Conservation (phyloP, 768 basidiomycete species). For the Tulasnella sp. region DNA sequence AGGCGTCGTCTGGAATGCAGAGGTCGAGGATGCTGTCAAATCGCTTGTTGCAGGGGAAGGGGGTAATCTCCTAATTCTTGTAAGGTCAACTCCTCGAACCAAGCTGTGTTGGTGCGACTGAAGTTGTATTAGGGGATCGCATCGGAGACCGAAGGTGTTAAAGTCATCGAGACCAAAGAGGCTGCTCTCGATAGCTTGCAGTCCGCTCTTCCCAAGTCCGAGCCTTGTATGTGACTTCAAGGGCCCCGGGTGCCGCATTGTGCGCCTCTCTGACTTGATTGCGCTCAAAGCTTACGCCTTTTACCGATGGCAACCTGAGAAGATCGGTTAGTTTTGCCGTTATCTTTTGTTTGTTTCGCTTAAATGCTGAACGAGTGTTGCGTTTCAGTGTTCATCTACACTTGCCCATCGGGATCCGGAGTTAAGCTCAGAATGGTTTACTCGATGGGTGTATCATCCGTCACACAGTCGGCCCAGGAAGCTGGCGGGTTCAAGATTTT, state of each 20-base stretch:
- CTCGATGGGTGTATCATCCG: slow-evolving; percentile 60
- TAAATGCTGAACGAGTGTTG: background rate
- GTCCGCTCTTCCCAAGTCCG: slow-evolving; percentile 50
- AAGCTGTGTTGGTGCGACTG: background rate
- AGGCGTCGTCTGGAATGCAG: slow-evolving; percentile 63
- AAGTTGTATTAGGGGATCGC: slow-evolving; percentile 57
- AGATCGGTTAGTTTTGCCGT: background rate
- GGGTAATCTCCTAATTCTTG: slow-evolving; percentile 60
- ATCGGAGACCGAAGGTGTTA: slow-evolving; percentile 56
- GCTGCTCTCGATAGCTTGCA: slow-evolving; percentile 47
- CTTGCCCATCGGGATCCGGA: slow-evolving; percentile 76
- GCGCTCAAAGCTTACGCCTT: slow-evolving; percentile 14
- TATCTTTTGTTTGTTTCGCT: background rate
- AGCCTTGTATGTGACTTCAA: slow-evolving; percentile 49
- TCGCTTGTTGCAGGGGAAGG: slow-evolving; percentile 49
- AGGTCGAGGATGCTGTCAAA: slow-evolving; percentile 61
- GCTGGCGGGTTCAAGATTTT: slow-evolving; percentile 45
- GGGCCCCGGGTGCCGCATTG: background rate
- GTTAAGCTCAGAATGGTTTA: slow-evolving; percentile 88
- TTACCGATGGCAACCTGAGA: slow-evolving; percentile 19
- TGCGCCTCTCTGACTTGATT: background rate
- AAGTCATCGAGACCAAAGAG: slow-evolving; percentile 45
- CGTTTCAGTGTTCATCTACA: slow-evolving; percentile 78
- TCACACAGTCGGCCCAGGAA: slow-evolving; percentile 56
- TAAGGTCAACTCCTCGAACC: slow-evolving; percentile 41